These are phyloP conservation scores for Hypomontagnella monticulosa DNA, from an alignment of 495 filamentous ascomycete genomes.

Conservation along the genomic window DNA sequence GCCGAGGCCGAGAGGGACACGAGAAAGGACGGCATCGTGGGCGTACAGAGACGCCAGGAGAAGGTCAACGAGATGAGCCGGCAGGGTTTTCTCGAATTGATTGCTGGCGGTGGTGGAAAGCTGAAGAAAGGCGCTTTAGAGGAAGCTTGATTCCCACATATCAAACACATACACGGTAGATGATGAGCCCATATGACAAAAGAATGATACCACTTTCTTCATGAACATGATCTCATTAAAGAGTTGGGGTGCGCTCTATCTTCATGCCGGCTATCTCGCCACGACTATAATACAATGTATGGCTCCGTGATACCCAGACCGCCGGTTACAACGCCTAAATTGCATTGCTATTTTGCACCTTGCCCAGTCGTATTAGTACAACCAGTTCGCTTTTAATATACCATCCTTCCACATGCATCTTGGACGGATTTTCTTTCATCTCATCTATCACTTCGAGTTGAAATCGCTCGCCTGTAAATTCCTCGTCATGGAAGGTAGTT, in stretches of 20 bases:
- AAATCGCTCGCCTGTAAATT: conserved; percentile 98
- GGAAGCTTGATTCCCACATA: conserved; percentile 52
- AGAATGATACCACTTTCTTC: conserved; percentile 39
- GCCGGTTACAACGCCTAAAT: conserved; percentile 19
- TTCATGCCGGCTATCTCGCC: conserved; percentile 22
- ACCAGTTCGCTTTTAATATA: conserved; percentile 17
- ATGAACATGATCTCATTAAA: conserved; percentile 40
- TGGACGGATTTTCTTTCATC: conserved; percentile 21
- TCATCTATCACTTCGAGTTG: conserved; percentile 54
- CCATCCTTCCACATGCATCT: conserved; percentile 45
- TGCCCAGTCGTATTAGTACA: conserved; percentile 25
- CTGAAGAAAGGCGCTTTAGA: conserved; percentile 61
- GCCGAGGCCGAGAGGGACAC: conserved; percentile 75
- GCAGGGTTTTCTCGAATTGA: conserved; percentile 93
- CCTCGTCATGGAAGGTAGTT: conserved; percentile 90
- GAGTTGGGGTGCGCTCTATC: conserved; percentile 35
- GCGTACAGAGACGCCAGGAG: conserved; percentile 77
- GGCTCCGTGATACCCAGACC: conserved; percentile 8
- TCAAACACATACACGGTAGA: neutral
- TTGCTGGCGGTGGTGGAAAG: conserved; percentile 69
- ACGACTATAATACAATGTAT: conserved; percentile 36
- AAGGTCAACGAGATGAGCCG: conserved; percentile 93
- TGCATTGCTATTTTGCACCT: neutral
- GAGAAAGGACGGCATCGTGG: conserved; percentile 76
- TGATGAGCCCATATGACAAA: conserved; percentile 1